Percentiles rank a stretch among this genome's conserved stretches.
Evolutionary conservation across 169 alveolate species (phyloP).

Genomic region (Plasmodium ovale): DNA sequence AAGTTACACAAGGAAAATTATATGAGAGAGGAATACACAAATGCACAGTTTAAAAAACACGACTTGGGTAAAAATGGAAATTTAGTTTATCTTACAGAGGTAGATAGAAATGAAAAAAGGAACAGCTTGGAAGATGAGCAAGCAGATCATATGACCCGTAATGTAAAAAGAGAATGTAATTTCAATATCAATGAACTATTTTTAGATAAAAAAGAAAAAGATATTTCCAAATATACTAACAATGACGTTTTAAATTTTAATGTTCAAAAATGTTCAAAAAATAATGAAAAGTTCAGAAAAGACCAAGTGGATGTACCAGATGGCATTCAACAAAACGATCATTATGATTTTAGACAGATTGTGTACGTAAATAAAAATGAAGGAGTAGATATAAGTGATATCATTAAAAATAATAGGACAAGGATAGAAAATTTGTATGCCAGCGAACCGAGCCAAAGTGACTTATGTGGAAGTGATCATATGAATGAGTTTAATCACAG

Average conservation of each 20-base stretch:
- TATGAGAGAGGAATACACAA: neutral
- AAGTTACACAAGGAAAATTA: neutral
- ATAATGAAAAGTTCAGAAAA: neutral
- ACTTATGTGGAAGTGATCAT: slow-evolving; percentile 4
- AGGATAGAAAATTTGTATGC: slow-evolving; percentile 61
- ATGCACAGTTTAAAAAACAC: neutral
- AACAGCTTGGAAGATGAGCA: neutral
- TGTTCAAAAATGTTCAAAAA: slow-evolving; percentile 19
- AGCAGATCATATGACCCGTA: neutral
- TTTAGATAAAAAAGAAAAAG: slow-evolving; percentile 23
- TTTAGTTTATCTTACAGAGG: neutral
- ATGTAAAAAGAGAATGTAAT: slow-evolving; percentile 30
- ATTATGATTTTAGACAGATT: neutral
- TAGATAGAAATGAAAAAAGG: neutral
- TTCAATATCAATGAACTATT: slow-evolving; percentile 6
- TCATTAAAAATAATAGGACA: slow-evolving; percentile 61
- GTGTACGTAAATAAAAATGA: neutral
- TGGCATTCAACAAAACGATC: slow-evolving; percentile 1
- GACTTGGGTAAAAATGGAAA: slow-evolving; percentile 1
- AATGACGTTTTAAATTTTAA: slow-evolving; percentile 42
- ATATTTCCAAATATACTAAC: neutral
- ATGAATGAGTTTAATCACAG: slow-evolving; percentile 16
- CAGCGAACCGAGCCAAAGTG: slow-evolving; percentile 39
- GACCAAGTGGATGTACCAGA: slow-evolving; percentile 18
- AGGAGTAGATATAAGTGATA: slow-evolving; percentile 35